A percentile compares a stretch with the other conserved stretches of the same genome.
These are phyloP conservation scores for Selaginella moellendorffii DNA, from an alignment of 75 land plant genomes.

Conservation along the genomic window DNA sequence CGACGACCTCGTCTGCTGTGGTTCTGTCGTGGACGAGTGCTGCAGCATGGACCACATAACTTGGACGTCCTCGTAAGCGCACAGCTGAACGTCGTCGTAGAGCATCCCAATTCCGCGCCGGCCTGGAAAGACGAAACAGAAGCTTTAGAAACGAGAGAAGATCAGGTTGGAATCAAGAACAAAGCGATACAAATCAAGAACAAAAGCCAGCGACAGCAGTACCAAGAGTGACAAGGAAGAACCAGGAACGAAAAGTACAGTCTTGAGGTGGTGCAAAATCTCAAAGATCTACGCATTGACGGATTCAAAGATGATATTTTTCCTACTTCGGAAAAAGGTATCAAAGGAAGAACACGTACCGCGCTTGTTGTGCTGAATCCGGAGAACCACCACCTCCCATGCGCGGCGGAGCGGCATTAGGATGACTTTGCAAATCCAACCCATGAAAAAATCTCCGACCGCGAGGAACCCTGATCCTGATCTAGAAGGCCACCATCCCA, in stretches of 20 bases:
- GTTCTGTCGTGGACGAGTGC: slow-evolving; percentile 6
- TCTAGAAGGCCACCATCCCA: too few species aligned
- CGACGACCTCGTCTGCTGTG: slow-evolving; percentile 9
- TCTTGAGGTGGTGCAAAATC: neutral
- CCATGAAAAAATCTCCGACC: too few species aligned
- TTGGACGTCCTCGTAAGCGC: slow-evolving; percentile 58
- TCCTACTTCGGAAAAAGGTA: neutral
- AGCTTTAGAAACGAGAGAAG: neutral
- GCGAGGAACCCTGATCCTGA: too few species aligned
- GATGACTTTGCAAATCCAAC: neutral
- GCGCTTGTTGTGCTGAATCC: neutral
- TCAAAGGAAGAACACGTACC: neutral
- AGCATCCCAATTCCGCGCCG: slow-evolving; percentile 55
- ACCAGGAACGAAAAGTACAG: too few species aligned
- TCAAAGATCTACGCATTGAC: neutral
- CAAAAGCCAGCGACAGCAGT: too few species aligned
- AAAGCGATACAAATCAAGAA: too few species aligned
- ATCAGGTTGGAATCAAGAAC: neutral
- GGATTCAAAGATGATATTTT: neutral
- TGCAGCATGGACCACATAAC: slow-evolving; percentile 63
- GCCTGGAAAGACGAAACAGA: slow-evolving; percentile 17
- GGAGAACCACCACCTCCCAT: neutral
- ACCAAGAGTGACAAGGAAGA: too few species aligned
- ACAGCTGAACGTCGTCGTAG: slow-evolving; percentile 65
- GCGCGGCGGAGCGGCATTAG: neutral